Evolutionary conservation across 768 basidiomycete species (phyloP), one percentile per base, ranked within the genome.

Genomic region (Neoboletus subvelutipes): DNA sequence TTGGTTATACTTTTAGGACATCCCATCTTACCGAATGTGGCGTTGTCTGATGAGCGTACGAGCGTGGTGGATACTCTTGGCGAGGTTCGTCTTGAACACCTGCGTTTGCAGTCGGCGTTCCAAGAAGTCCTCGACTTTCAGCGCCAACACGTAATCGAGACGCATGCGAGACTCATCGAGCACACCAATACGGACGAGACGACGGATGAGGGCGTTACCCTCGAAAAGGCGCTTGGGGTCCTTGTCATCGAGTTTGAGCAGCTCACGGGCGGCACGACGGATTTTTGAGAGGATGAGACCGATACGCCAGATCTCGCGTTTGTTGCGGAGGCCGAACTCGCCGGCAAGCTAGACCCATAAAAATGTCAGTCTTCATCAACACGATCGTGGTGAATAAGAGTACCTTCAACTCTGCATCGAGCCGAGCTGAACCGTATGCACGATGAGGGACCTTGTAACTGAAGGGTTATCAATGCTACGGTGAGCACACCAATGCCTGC

Each of bases 221-320:
- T 98, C 97, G 83, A 99, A 98, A 59, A 98, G 92, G 77, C 97
- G 92, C 82, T 98, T 98, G 72, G 97, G 94, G 80, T 98, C 97
- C 77, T 99, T 98, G 78, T 85, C 90, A 66, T 99, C 97, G 79
- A 99, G 94, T 73, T 99, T 99, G 80, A 99, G 90, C 62, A 99
- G 91, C 81, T 99, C 97, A 89, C 97, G 96, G 64, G 97, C 97
- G 62, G 97, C 97, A 88, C 97, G 94, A 83, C 97, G 96, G 74
- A 99, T 99, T 85, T 99, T 98, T 71, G 97, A 99, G 54, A 99
- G 88, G 75, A 87, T 87, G 71, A 99, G 88, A 75, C 93, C 87
- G 76, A 99, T 98, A 72, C 97, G 92, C 97, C 96, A 99, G 81
- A 98, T 97, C 81, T 99, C 97, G 75, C 96, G 91, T 84, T 99